These are phyloP conservation scores for Plicaturopsis crispa DNA, from an alignment of 768 basidiomycete genomes.

Conservation along the genomic window DNA sequence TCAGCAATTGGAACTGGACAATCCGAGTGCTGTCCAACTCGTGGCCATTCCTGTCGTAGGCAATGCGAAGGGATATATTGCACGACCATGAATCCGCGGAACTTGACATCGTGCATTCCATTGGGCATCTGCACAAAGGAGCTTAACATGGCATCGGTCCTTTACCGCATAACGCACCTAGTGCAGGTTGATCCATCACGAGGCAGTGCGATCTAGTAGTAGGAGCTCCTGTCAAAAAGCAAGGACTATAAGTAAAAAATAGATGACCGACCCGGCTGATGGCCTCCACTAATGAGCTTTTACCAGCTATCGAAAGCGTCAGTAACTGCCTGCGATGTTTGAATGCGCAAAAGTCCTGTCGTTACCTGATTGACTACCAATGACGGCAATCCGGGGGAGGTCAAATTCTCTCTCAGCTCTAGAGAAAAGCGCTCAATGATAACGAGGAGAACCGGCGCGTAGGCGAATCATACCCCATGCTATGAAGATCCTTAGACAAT, in stretches of 20 bases:
- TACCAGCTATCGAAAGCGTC: constrained; percentile 22
- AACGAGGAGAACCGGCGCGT: not conserved
- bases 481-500: constrained; percentile 21
- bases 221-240: not conserved
- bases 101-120: constrained; percentile 25
- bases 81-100: constrained; percentile 23
- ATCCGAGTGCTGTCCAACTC: not conserved
- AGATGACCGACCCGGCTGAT: constrained; percentile 31
- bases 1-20: constrained; percentile 20
- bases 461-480: constrained; percentile 21
- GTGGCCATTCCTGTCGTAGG: constrained; percentile 24
- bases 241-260: not conserved
- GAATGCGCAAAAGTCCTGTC: not conserved
- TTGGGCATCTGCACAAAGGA: constrained; percentile 21
- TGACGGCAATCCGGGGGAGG: constrained; percentile 29
- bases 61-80: constrained; percentile 24
- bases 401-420: constrained; percentile 25
- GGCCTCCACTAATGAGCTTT: constrained; percentile 35
- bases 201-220: constrained; percentile 28
- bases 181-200: constrained; percentile 34
- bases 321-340: not conserved
- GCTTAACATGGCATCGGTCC: too few relatives aligned
- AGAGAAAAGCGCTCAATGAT: constrained; percentile 3
- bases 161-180: too few relatives aligned
- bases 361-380: constrained; percentile 35